phyloP scores from a whole-genome alignment of 2,329 filamentous ascomycete species.

The Epichloe brachyelytri region DNA sequence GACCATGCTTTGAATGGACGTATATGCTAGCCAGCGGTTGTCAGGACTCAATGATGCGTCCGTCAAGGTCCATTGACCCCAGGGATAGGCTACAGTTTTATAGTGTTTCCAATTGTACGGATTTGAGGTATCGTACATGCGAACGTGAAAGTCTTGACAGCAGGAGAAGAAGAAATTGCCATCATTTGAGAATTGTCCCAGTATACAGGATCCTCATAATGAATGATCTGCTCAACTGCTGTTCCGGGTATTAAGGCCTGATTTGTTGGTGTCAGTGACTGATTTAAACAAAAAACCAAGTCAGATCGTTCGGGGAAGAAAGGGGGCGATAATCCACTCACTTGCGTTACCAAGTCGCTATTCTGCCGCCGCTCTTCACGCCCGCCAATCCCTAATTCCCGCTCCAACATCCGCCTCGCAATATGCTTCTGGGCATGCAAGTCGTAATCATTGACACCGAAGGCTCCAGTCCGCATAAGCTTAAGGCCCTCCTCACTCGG shows the following conservation, averaged over 20 bases:
- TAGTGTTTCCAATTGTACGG: constrained; percentile 94
- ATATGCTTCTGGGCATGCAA: constrained; percentile 46
- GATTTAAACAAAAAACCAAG: background rate
- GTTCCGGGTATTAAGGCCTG: constrained; percentile 67
- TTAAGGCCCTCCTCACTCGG: constrained; percentile 65
- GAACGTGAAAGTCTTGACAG: constrained; percentile 83
- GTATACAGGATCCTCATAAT: constrained; percentile 77
- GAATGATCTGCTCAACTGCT: constrained; percentile 72
- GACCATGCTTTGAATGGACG: constrained; percentile 72
- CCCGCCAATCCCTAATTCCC: constrained; percentile 64
- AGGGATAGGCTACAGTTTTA: constrained; percentile 76
- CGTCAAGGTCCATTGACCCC: constrained; percentile 90
- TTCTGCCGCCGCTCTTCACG: constrained; percentile 47
- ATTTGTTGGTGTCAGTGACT: background rate
- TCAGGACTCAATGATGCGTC: constrained; percentile 85
- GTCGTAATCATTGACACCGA: constrained; percentile 54
- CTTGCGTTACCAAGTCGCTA: constrained; percentile 54
- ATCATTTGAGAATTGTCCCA: constrained; percentile 92
- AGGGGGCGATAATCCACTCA: constrained; percentile 17
- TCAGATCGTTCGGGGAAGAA: background rate
- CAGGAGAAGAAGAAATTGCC: constrained; percentile 95
- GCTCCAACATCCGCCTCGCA: constrained; percentile 59
- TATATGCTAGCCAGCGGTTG: constrained; percentile 85
- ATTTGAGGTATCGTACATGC: constrained; percentile 96
- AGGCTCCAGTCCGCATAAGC: constrained; percentile 71